phyloP scores from a whole-genome alignment of 768 basidiomycete genomes.

The Boletus insuetus region DNA sequence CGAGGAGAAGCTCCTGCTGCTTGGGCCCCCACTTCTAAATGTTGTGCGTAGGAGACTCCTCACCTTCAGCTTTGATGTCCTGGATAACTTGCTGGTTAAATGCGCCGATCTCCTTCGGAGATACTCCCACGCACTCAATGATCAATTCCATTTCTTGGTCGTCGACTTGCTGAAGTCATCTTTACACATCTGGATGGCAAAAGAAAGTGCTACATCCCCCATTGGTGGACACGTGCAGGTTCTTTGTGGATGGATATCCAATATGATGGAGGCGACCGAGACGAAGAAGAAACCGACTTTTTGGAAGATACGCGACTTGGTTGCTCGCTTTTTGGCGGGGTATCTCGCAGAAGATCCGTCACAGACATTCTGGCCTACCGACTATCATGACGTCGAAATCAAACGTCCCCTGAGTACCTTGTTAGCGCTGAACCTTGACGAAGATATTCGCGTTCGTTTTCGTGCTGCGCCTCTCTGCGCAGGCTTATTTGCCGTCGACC shows the following conservation, averaged over 20 bases:
- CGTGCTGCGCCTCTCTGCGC: slow-evolving; percentile 63
- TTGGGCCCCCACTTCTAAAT: slow-evolving; percentile 55
- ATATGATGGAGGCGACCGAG: slow-evolving; percentile 37
- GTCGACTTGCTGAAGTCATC: slow-evolving; percentile 68
- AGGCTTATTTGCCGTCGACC: slow-evolving; percentile 49
- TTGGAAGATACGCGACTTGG: slow-evolving; percentile 67
- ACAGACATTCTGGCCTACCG: slow-evolving; percentile 46
- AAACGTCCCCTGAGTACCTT: slow-evolving; percentile 46
- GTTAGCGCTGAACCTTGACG: slow-evolving; percentile 56
- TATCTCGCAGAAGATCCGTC: slow-evolving; percentile 61
- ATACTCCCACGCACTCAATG: slow-evolving; percentile 56
- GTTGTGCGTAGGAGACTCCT: slow-evolving; percentile 56
- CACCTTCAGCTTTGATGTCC: slow-evolving; percentile 45
- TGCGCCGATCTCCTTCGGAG: slow-evolving; percentile 49
- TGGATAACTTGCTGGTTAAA: slow-evolving; percentile 53
- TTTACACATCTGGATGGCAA: slow-evolving; percentile 53
- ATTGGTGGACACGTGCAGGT: slow-evolving; percentile 44
- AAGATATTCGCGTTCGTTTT: slow-evolving; percentile 83
- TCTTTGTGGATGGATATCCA: slow-evolving; percentile 56
- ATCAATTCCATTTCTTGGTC: slow-evolving; percentile 49
- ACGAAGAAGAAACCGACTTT: slow-evolving; percentile 42
- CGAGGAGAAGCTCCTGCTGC: slow-evolving; percentile 53
- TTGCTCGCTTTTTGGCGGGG: slow-evolving; percentile 61
- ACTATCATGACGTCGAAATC: slow-evolving; percentile 27
- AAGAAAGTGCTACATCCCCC: slow-evolving; percentile 28